Evolutionary conservation across 768 basidiomycete genomes (phyloP), one percentile per base, ranked within the genome.

Genomic region (Lentinula sp.): DNA sequence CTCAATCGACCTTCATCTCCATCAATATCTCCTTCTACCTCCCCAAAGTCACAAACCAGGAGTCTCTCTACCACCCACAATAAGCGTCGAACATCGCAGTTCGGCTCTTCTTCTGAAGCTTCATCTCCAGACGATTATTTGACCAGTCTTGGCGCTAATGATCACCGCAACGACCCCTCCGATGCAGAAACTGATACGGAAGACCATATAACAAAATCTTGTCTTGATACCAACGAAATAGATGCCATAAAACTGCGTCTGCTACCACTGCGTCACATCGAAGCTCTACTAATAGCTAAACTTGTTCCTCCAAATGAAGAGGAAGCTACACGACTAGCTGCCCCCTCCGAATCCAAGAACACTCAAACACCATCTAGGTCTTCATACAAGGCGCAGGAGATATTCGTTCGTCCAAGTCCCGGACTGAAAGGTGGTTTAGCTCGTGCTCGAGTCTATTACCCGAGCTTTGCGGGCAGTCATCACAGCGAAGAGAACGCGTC

Each of bases 301-400:
- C 80, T 93, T 13, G 84, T 89, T 0, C 87, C 87, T 1, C 78
- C 80, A 10, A 82, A 81, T 69, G 89, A 90, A 68, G 83, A 86
- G 52, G 83, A 81, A 65, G 76, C 83, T 1, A 74, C 76, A 2
- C 78, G 78, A 35, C 68, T 80, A 37, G 66, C 73, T 0, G 64
- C 70, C 0, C 71, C 73, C 40, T 61, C 64, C 50, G 52, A 60
- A 60, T 60, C 64, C 10, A 23, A 21, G 7, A 9, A 43, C 15
- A 31, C 37, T 2, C 40, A 60, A 32, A 23, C 39, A 4, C 40
- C 50, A 13, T 16, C 48, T 13, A 37, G 16, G 23, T 40, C 49
- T 49, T 48, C 58, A 11, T 68, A 69, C 67, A 64, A 72, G n/a
- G 75, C 68, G 51, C 77, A 80, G 34, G 86, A 87, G 65, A 76